These are phyloP conservation scores for Sugiyamaella japonica DNA, from an alignment of 1,139 yeast species.

Conservation along the genomic window DNA sequence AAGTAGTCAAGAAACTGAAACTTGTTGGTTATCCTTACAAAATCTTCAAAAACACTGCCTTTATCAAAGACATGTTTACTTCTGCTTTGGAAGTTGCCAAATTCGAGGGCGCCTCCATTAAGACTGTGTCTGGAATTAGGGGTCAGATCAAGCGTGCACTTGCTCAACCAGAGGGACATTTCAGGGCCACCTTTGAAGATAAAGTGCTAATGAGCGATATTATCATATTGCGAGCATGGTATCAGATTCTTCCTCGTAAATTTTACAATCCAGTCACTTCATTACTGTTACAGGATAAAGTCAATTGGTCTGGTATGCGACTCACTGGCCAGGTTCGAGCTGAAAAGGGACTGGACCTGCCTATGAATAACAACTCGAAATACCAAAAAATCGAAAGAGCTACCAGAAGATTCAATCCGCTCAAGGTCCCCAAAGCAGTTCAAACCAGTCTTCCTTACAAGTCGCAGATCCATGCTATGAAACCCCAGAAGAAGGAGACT, in stretches of 20 bases:
- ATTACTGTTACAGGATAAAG: conserved; percentile 67
- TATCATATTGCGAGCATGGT: conserved; percentile 92
- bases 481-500: conserved; percentile 80
- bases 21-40: conserved; percentile 94
- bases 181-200: conserved; percentile 97
- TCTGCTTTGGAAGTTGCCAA: conserved; percentile 93
- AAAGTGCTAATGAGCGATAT: conserved; percentile 88
- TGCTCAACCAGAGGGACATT: conserved; percentile 94
- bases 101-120: conserved; percentile 95
- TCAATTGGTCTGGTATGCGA: conserved; percentile 95
- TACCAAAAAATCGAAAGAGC: conserved; percentile 78
- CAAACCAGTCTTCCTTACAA: conserved; percentile 83
- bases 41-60: conserved; percentile 93
- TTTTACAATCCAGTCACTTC: conserved; percentile 98
- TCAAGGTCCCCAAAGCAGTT: conserved; percentile 78
- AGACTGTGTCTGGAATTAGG: conserved; percentile 94
- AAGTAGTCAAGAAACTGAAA: conserved; percentile 93
- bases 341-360: conserved; percentile 64
- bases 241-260: conserved; percentile 85
- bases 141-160: conserved; percentile 97
- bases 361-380: conserved; percentile 60
- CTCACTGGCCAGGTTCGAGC: conserved; percentile 92
- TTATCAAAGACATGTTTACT: conserved; percentile 93
- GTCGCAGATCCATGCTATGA: conserved; percentile 74
- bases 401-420: conserved; percentile 84